A percentile compares a stretch with the other conserved stretches of the same genome.
Evolutionary conservation across 257 asterid genomes (phyloP).

Genomic region (Capsicum baccatum): DNA sequence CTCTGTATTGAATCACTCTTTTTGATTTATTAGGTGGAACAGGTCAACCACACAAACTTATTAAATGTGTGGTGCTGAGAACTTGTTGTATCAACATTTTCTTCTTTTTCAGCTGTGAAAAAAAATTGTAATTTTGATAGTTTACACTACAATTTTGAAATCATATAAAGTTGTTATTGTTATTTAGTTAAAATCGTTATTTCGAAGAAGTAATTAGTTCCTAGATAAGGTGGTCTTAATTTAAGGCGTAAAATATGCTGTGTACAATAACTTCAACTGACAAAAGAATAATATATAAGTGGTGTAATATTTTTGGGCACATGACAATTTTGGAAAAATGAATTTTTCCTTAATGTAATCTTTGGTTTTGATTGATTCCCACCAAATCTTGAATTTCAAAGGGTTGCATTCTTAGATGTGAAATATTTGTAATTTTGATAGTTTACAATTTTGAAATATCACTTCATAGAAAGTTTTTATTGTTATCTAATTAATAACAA

Average conservation of each 20-base stretch:
- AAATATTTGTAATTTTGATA: neutral
- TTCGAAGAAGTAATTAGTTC: no score
- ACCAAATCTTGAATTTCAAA: neutral
- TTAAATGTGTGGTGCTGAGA: no score
- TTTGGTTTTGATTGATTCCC: neutral
- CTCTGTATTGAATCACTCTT: no score
- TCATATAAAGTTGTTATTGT: no score
- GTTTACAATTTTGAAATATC: neutral
- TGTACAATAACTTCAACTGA: neutral
- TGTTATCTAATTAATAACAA: neutral
- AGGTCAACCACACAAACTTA: no score
- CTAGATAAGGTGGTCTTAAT: neutral
- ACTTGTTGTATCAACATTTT: no score
- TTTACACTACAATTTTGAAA: no score
- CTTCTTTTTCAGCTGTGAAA: no score
- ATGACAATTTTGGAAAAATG: neutral
- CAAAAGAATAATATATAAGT: neutral
- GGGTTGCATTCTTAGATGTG: neutral
- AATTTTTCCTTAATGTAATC: neutral
- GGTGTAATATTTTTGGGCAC: neutral
- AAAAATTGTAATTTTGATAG: no score
- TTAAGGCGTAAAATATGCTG: neutral
- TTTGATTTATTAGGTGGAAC: no score
- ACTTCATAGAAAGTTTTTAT: neutral
- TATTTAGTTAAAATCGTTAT: no score